Conservation (phyloP, 23 red algal genomes). For the Gracilaria caudata region DNA sequence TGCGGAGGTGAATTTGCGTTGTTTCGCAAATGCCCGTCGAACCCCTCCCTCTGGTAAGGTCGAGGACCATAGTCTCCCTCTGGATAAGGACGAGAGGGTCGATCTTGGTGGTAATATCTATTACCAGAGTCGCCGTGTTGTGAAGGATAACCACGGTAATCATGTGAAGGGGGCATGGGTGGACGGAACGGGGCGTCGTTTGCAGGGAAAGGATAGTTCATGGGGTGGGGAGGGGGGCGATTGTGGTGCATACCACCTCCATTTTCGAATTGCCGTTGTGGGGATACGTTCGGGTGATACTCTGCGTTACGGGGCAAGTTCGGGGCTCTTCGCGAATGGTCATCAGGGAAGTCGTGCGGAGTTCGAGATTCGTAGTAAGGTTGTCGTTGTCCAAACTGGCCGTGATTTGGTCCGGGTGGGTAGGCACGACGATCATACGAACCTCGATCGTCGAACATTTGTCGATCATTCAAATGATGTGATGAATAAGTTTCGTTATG, state of each 20-base stretch:
- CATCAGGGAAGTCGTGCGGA: neutral
- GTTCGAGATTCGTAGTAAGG: neutral
- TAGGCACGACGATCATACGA: conserved; percentile 14
- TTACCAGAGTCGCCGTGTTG: neutral
- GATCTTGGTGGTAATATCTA: neutral
- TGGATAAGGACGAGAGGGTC: neutral
- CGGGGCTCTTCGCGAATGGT: neutral
- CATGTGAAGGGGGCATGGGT: neutral
- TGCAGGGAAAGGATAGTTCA: neutral
- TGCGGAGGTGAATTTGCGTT: neutral
- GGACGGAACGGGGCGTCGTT: neutral
- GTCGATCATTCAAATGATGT: neutral
- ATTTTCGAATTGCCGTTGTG: neutral
- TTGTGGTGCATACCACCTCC: neutral
- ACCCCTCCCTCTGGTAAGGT: neutral
- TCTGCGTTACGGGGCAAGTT: neutral
- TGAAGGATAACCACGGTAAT: neutral
- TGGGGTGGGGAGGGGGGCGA: neutral
- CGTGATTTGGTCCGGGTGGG: neutral
- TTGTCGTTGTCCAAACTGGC: neutral
- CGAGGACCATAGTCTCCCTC: neutral
- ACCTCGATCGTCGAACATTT: neutral
- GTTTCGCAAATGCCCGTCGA: neutral
- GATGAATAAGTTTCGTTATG: neutral
- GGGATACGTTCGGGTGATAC: neutral